Base-by-base conservation (phyloP, 2,329 filamentous ascomycete genomes). In the Botrytis hyacinthi region DNA sequence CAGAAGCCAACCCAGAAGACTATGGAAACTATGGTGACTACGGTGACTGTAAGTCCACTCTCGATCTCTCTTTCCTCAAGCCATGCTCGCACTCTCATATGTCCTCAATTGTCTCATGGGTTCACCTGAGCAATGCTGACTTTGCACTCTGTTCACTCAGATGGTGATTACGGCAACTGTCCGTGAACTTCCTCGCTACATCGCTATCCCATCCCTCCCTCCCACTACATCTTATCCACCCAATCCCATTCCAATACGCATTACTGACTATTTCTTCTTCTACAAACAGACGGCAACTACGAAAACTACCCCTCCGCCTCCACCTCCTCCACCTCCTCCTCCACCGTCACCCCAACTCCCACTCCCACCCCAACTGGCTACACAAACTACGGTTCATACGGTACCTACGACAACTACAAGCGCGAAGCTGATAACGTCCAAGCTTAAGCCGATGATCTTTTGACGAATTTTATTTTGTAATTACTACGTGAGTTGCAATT, bases 301-400 rank as follows among this genome's bases (percentile, higher is more conserved):
- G 71, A 62, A 22, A 54, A 62, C 42, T 69, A 73, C 44, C n/a
- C 42, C 4, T 3, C 40, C 3, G 29, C 35, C 29, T 35, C 46
- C n/a, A n/a, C n/a, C n/a, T n/a, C n/a, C n/a, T n/a, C 6, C 16
- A 26, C 70, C 4, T 44, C 61, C 4, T 29, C 26, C 35, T 22
- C 12, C 29, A 73, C 63, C 42, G 8, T 12, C n/a, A 35, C 46
- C 0, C 35, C 65, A 68, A 68, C 65, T 2, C 22, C 63, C 1
- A 69, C 63, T 12, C 37, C 40, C 5, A n/a, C 60, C 14, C 61
- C 63, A 61, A 66, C 60, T 22, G 60, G 70, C 26, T 75, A 74
- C 65, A 57, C 51, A 4, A 65, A 60, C 37, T 74, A 76, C 54
- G 75, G 74, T 4, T 46, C 59, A 1, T 75, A 75, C 20, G 73